phyloP scores from a whole-genome alignment of 2,329 filamentous ascomycete species.

The Thermothelomyces thermophilus region DNA sequence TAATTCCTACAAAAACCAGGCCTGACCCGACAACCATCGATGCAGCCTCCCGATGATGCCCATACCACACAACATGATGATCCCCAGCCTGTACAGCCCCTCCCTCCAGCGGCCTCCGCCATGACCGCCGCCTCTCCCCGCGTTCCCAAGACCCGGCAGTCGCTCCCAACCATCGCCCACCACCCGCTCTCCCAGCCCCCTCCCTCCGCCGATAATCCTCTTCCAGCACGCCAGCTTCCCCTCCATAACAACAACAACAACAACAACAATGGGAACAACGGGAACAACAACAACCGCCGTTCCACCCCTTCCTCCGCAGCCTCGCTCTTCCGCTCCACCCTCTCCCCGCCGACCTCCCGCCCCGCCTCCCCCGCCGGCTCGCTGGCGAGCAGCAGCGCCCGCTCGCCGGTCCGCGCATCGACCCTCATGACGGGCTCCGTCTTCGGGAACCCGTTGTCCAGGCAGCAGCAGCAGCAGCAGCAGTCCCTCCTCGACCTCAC shows the following conservation, averaged over 20 bases:
- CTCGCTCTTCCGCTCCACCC: conserved; percentile 57
- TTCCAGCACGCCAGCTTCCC: conserved; percentile 30
- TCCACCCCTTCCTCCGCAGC: conserved; percentile 58
- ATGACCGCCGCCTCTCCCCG: conserved; percentile 31
- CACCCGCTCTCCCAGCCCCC: conserved; percentile 36
- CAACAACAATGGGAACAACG: neutral
- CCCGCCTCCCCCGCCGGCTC: conserved; percentile 65
- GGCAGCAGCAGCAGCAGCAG: conserved; percentile 28
- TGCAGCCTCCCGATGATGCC: conserved; percentile 63
- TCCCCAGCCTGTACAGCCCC: conserved; percentile 62
- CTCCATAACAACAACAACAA: conserved; percentile 17
- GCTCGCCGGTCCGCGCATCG: conserved; percentile 40
- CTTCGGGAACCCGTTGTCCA: conserved; percentile 37
- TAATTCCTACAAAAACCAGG: no score
- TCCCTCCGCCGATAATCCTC: conserved; percentile 40
- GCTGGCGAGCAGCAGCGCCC: conserved; percentile 39
- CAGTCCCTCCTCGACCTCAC: conserved; percentile 38
- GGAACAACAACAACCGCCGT: neutral
- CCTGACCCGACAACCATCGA: conserved; percentile 36
- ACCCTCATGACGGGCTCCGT: conserved; percentile 48
- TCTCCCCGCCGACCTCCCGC: conserved; percentile 62
- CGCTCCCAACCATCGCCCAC: conserved; percentile 35
- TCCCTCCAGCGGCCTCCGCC: conserved; percentile 58
- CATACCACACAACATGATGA: conserved; percentile 45
- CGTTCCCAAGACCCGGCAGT: conserved; percentile 55